Base-by-base conservation (phyloP, 177 flowering plant genomes). In the Vitis hybrid region DNA sequence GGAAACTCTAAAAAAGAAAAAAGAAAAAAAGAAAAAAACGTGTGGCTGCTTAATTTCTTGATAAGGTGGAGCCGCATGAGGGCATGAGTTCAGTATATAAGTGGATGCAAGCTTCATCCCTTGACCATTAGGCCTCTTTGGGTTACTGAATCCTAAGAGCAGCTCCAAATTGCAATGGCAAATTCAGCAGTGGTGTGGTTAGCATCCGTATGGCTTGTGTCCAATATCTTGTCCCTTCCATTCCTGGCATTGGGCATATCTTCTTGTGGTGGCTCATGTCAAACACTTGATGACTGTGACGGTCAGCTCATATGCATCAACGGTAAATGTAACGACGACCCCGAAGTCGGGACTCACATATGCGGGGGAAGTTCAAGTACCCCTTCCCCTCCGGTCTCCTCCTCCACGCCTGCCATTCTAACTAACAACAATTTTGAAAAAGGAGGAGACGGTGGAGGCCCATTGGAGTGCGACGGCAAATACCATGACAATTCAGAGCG, bases 251-350 rank as follows among this genome's bases (percentile, higher is more conserved):
- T 8, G 6, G 80, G 82, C 51, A 24, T 73, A 53, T 83, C 86
- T 32, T 58, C 74, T 3, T 81, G 87, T 70, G 66, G 71, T n/a
- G 84, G 80, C 14, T 75, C 83, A 13, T 84, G 86, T 46, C 18
- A 27, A 24, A 69, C 71, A 54, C 69, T 61, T 1, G 32, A 79
- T 54, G 84, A 84, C 58, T 84, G 86, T 65, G 13, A 2, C 5
- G 81, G 84, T 54, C 76, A 76, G 14, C 79, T 84, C 59, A 78
- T 76, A 35, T 84, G 83, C 77, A 74, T 76, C 63, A 67, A 64
- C 17, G 73, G 80, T 30, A 71, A 68, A 30, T 84, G 87, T 73
- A 75, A 69, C 51, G 82, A 81, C 21, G 84, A 81, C 56, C 82
- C 83, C 0, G 78, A 79, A 1, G 61, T 74, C 1, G 83, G 83